Evolutionary conservation across 164 flowering plant species (phyloP).

Genomic region (Magnolia officinalis): DNA sequence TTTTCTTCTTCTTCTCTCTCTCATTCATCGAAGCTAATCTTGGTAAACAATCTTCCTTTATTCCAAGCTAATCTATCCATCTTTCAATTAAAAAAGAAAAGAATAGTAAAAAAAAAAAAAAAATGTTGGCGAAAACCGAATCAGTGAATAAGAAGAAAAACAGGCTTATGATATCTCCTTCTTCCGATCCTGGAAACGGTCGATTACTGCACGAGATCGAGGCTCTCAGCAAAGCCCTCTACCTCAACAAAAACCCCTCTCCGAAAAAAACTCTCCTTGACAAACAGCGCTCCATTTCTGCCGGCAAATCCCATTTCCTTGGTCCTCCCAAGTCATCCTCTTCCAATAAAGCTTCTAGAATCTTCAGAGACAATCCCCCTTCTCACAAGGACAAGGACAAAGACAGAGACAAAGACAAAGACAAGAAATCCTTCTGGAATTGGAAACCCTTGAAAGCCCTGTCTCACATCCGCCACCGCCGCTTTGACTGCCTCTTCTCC

Average conservation of each 20-base stretch:
- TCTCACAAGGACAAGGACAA: constrained; percentile 32
- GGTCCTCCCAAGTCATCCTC: constrained; percentile 22
- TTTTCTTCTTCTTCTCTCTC: no score
- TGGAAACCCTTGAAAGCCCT: constrained; percentile 82
- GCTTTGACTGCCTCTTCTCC: constrained; percentile 62
- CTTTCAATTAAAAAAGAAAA: neutral
- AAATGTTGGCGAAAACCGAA: constrained; percentile 55
- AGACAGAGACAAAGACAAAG: constrained; percentile 39
- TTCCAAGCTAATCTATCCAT: neutral
- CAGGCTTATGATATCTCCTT: neutral
- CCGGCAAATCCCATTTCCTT: constrained; percentile 29
- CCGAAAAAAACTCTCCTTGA: constrained; percentile 13
- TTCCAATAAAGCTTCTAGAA: constrained; percentile 7
- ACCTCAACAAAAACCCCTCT: constrained; percentile 38
- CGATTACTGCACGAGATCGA: constrained; percentile 73
- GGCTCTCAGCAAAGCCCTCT: constrained; percentile 70
- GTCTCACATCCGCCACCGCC: constrained; percentile 48
- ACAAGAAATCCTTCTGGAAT: constrained; percentile 55
- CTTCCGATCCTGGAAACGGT: constrained; percentile 35
- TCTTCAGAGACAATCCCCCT: constrained; percentile 19
- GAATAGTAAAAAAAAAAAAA: neutral
- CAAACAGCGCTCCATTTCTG: constrained; percentile 17
- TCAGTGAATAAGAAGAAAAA: constrained; percentile 36
- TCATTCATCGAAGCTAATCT: no score
- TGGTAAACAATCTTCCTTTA: neutral